Evolutionary conservation across 2,329 filamentous ascomycete genomes (phyloP), one percentile per base, ranked within the genome.

Genomic region (Xylariomycetidae sp.): DNA sequence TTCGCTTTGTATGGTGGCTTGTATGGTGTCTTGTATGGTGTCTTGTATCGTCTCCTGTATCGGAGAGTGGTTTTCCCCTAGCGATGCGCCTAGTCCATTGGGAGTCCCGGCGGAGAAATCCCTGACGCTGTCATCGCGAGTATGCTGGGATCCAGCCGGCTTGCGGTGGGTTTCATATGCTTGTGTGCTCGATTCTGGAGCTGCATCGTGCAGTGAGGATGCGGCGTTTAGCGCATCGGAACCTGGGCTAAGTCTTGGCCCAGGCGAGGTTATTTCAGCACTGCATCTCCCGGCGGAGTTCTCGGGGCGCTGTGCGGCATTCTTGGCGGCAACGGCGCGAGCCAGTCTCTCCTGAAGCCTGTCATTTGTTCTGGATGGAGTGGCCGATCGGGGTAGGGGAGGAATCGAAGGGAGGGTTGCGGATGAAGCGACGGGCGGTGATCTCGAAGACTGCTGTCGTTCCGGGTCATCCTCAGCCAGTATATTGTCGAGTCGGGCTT

Each of bases 401-500:
- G 26, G 38, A 35, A 41, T 32, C 40, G 44, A 58, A 42, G 60
- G 32, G 49, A 37, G 47, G n/a, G 44, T 33, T 23, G 48, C 31
- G 17, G 41, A 28, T 20, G 55, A 43, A 17, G 56, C 44, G 22
- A 52, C 47, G 25, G 51, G 55, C 34, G 53, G 36, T n/a, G 51
- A 54, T 34, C 55, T 51, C 13, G 57, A 50, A 27, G 58, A 47
- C 25, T 66, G 58, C 37, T 61, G 64, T 35, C 62, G 66, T 31
- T 62, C 61, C 19, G 61, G 59, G 30, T 82, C 79, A 35, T 86
- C 80, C 46, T 96, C 89, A 34, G 88, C 80, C 40, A 98, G 74
- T 38, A 98, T 94, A 31, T 78, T 89, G 59, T 98, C 92, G 39
- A 98, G 75, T 27, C 86, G 81, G 39, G 89, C 94, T 65, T 98